Evolutionary conservation across 495 filamentous ascomycete genomes (phyloP), one percentile per base, ranked within the genome.

Genomic region (Sphaerosporella brunnea): DNA sequence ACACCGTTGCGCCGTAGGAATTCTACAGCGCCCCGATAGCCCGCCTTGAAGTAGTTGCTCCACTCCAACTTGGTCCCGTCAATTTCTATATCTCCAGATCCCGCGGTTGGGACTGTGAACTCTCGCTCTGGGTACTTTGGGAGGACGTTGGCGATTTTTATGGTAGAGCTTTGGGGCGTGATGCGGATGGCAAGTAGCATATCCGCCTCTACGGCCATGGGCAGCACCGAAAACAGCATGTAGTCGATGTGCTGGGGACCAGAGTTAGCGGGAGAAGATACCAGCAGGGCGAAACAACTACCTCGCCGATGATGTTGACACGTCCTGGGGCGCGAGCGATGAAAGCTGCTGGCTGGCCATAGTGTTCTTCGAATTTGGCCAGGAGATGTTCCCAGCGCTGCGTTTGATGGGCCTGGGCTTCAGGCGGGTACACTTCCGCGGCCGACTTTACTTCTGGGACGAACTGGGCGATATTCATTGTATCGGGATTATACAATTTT

Each of bases 1-100:
- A 47, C 24, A 25, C 72, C 67, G 55, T 79, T 77, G 68, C 81
- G 75, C 53, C 73, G 73, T 55, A 97, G 65, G 43, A 93, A 68
- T 59, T 84, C 75, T 25, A 92, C 57, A 4, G 87, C 87, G 15
- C 85, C 90, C 2, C 74, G 68, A 36, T 94, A 69, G 0, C 90
- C 92, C 18, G 84, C 79, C 65, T 85, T 93, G 74, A 97, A 95
- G 70, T 97, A 97, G 60, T 94, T 96, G 38, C 86, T 79, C 92
- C 92, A 97, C 64, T 95, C 85, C 52, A 88, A 82, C 52, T 78
- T 68, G 52, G 76, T 81, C 36, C 78, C 70, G 62, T 93, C 83
- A 62, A 93, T 85, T 50, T 88, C 75, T 42, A 92, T 73, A 51
- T 81, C 72, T 23, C 73, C 68, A 23, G 75, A 65, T 19, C 65